Conservation (phyloP, 2,329 filamentous ascomycete genomes). For the Clathrospora elynae region DNA sequence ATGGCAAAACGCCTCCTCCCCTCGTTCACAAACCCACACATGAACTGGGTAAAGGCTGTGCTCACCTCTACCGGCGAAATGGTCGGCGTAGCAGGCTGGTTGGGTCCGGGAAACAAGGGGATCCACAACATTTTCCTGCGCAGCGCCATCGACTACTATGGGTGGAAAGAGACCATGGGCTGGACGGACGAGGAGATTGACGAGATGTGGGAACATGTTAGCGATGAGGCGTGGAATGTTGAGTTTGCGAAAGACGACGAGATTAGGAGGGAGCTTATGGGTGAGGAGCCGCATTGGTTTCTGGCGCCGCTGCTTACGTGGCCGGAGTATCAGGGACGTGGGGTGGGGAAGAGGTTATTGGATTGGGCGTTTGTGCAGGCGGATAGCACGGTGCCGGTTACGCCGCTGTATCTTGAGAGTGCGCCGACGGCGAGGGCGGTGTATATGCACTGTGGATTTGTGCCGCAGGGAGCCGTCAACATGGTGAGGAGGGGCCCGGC, state of each 20-base stretch:
- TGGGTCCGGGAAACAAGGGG: constrained; percentile 17
- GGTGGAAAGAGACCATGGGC: constrained; percentile 25
- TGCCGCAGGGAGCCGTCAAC: constrained; percentile 20
- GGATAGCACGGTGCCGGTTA: constrained; percentile 29
- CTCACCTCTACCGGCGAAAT: constrained; percentile 23
- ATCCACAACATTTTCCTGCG: constrained; percentile 30
- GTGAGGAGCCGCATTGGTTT: constrained; percentile 39
- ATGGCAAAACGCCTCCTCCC: constrained; percentile 31
- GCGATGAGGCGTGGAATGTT: constrained; percentile 27
- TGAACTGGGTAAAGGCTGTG: constrained; percentile 38
- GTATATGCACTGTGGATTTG: constrained; percentile 42
- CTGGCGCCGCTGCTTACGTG: constrained; percentile 36
- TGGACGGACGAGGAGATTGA: constrained; percentile 34
- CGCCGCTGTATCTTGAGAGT: constrained; percentile 39
- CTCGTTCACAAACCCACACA: constrained; percentile 18
- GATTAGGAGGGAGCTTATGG: constrained; percentile 19
- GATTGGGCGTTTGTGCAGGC: constrained; percentile 41
- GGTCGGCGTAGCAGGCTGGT: constrained; percentile 40
- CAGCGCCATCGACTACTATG: constrained; percentile 25
- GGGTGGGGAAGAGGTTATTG: constrained; percentile 36
- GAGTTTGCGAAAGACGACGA: constrained; percentile 26
- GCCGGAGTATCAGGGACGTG: constrained; percentile 38
- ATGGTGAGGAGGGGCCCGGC: constrained; percentile 30
- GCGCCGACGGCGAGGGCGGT: constrained; percentile 29
- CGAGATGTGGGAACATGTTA: constrained; percentile 31